A percentile compares a stretch with the other conserved stretches of the same genome.
Evolutionary conservation across 495 filamentous ascomycete genomes (phyloP).

Genomic region (Sporormia fimetaria): DNA sequence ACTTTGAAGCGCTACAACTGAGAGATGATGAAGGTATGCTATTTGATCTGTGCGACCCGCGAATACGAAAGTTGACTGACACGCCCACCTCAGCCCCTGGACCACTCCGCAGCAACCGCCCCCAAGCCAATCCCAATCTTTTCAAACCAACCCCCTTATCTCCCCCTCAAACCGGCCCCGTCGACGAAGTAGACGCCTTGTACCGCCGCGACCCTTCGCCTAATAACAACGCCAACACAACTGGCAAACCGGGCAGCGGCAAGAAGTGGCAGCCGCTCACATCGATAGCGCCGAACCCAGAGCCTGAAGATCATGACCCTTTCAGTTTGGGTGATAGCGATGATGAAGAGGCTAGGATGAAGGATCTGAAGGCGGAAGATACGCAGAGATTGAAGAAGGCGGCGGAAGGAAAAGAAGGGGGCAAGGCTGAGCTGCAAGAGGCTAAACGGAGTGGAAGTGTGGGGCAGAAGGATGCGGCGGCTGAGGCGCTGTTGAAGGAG

Average conservation of each 20-base stretch:
- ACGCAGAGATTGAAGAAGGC: slow-evolving; percentile 59
- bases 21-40: slow-evolving; percentile 61
- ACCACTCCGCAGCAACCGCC: slow-evolving; percentile 37
- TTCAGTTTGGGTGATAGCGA: slow-evolving; percentile 96
- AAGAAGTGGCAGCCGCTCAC: slow-evolving; percentile 97
- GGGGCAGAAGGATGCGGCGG: slow-evolving; percentile 36
- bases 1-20: slow-evolving; percentile 81
- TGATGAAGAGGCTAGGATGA: slow-evolving; percentile 67
- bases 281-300: slow-evolving; percentile 71
- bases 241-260: slow-evolving; percentile 34
- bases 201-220: slow-evolving; percentile 49
- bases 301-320: slow-evolving; percentile 77
- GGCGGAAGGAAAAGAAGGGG: slow-evolving; percentile 31
- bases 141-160: slow-evolving; percentile 59
- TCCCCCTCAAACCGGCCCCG: slow-evolving; percentile 38
- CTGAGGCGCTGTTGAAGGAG: slow-evolving; percentile 35
- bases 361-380: slow-evolving; percentile 54
- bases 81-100: slow-evolving; percentile 14
- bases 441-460: slow-evolving; percentile 31
- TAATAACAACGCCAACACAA: slow-evolving; percentile 34
- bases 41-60: not conserved
- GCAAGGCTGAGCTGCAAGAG: slow-evolving; percentile 29
- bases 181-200: slow-evolving; percentile 68
- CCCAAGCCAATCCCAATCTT: slow-evolving; percentile 65
- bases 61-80: not conserved